Base-by-base conservation (phyloP, 2,329 filamentous ascomycete genomes). In the Lecanicillium sp. region DNA sequence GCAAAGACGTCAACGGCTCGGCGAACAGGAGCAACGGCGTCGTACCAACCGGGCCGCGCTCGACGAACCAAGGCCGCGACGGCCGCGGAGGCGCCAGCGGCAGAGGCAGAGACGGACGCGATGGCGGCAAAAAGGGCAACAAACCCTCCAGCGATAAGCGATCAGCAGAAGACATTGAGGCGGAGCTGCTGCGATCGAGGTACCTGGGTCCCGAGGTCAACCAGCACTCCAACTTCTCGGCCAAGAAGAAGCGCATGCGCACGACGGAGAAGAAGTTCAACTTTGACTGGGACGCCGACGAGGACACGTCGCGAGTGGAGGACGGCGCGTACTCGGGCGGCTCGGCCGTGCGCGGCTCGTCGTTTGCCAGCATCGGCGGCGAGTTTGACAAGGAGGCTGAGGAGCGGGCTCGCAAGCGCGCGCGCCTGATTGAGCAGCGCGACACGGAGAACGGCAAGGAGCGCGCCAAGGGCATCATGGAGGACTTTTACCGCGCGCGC, bases 251-350 rank as follows among this genome's bases (percentile, higher is more conserved):
- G 69, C 77, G 90, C 41, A 84, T 86, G 66, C 76, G 90, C 45
- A 94, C 88, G 2, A 92, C 87, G 1, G 90, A 95, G 55, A 87
- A 89, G 63, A 97, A 98, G 59, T 98, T 98, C 69, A 98, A 96
- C 54, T 98, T 98, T 53, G 92, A 94, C 52, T 98, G 92, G 92
- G 94, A 95, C 50, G 76, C 79, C 1, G 86, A 94, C 44, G 92
- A 98, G 56, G 92, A 98, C 60, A 98, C 92, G 1, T 59, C 56
- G 5, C 51, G 58, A 39, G 51, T 56, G 22, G 84, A 88, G 56
- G 89, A 95, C 51, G 84, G 86, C 1, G 71, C 92, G 29, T 94
- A 94, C 58, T 47, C 54, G 15, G 50, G 50, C 28, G 56, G 59
- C 40, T 49, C 41, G 18, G 42, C 49, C 38, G 53, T 58, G 49